These are phyloP conservation scores for Cystobasidium tubakii DNA, from an alignment of 768 basidiomycete species.

Conservation along the genomic window DNA sequence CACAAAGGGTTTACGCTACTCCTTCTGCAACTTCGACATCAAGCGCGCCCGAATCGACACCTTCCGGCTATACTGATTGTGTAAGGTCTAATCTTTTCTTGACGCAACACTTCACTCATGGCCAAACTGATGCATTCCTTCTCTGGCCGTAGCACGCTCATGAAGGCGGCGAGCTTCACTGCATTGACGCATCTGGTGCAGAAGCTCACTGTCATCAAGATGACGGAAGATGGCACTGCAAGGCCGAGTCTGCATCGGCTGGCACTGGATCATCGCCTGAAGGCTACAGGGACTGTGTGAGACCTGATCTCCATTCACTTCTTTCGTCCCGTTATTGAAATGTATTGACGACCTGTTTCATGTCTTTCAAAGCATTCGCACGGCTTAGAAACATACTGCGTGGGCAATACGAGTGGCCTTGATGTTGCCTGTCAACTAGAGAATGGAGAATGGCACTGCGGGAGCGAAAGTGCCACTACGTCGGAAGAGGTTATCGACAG, in stretches of 20 bases:
- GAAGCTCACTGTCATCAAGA: background rate
- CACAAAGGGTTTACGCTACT: background rate
- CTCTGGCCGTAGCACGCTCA: background rate
- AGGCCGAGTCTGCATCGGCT: constrained; percentile 11
- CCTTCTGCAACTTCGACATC: background rate
- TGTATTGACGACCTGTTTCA: too few species aligned
- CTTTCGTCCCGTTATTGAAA: background rate
- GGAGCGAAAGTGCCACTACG: background rate
- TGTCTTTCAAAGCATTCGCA: background rate
- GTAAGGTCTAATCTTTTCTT: background rate
- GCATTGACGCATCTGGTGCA: background rate
- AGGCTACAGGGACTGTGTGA: constrained; percentile 9
- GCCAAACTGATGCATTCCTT: background rate
- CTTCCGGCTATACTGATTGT: background rate
- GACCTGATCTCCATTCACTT: background rate
- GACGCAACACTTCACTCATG: too few species aligned
- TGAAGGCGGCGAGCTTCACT: background rate
- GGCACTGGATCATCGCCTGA: background rate
- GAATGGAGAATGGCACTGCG: constrained; percentile 8
- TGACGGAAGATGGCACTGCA: background rate
- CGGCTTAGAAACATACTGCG: background rate
- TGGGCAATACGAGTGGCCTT: background rate
- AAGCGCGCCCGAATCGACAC: background rate
- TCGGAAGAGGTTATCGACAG: background rate
- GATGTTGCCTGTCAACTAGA: background rate